Evolutionary conservation across 2,329 filamentous ascomycete species (phyloP), one percentile per base, ranked within the genome.

Genomic region (Trichophyton rubrum): DNA sequence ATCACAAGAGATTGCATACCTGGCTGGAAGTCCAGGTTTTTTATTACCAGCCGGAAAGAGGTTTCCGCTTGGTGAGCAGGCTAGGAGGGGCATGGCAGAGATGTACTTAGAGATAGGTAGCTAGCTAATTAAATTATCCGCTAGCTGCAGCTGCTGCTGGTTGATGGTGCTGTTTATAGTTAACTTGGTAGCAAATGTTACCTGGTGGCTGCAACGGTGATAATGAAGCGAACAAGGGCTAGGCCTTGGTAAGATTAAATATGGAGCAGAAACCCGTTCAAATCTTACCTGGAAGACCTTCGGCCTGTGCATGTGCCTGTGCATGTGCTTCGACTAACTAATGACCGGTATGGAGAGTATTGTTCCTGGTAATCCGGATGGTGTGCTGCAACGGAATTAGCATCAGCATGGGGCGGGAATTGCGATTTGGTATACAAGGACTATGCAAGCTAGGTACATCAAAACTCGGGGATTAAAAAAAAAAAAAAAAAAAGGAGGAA

Each of bases 361-460:
- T 5, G 20, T 17, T n/a, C 40, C 40, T 43, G 40, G 40, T 43
- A 43, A 6, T 30, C 27, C 27, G 27, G 7, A 30, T 30, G 27
- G 27, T 7, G 27, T 6, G 20, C n/a, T 43, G 15, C 33, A 38
- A 13, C 33, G 11, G 33, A 38, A 20, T n/a, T 43, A n/a, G 40
- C 40, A 15, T 43, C 6, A n/a, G 40, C 15, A n/a, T 17, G 40
- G n/a, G 15, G n/a, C n/a, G 40, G n/a, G 33, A 17, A 35, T 55
- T 55, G 27, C 22, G 49, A 30, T 53, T 33, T 55, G 51, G 51
- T 55, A 55, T 55, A 55, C 51, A 55, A 55, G 9, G n/a, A 55
- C 51, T 55, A 35, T 35, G 51, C 51, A 55, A 30, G 51, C 27
- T 55, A 55, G 51, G 51, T 55, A 55, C 51, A 55, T 35, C 24